Evolutionary conservation across 108 stramenopile genomes (phyloP), one percentile per base, ranked within the genome.

Genomic region (Conticribra weissflogii): DNA sequence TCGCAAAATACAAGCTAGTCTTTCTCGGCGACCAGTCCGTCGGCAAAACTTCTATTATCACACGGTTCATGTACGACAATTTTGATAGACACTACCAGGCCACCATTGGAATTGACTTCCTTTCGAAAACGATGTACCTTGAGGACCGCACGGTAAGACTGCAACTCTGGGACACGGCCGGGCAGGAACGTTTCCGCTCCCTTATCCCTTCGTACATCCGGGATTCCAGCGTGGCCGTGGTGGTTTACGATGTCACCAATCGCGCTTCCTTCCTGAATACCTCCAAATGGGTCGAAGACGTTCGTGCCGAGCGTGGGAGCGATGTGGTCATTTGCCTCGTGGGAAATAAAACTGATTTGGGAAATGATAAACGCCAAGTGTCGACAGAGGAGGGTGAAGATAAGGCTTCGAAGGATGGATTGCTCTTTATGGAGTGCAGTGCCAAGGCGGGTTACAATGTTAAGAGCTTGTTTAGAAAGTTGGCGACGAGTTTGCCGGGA

Each of bases 31-130:
- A 99, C 63, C 97, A 98, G 79, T 88, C 91, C 46, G 99, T 99
- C n/a, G 99, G 99, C 2, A 99, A 99, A 83, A 99, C 99, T 8
- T 97, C 97, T 53, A 99, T 99, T 56, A 99, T 99, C 69, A 98
- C 97, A 14, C 82, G 98, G 8, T 99, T 99, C 66, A 98, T 94
- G 91, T 95, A 96, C 65, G 96, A 94, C 66, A 93, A 92, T 73
- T 95, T 96, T 67, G 98, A 98, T 76, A 93, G 96, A 76, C 96
- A 98, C 65, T 98, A 98, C 69, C 98, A 98, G 81, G 98, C 98
- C 18, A 99, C 98, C 5, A 99, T 99, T 60, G 98, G 98, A 1
- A 98, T 99, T 73, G 99, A 99, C 74, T 99, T 99, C 73, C 84
- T 99, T 21, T 97, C 96, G 47, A 99, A 99, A 80, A 98, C 99